Base-by-base conservation (phyloP, 2,329 filamentous ascomycete species). In the Alternaria alternata region DNA sequence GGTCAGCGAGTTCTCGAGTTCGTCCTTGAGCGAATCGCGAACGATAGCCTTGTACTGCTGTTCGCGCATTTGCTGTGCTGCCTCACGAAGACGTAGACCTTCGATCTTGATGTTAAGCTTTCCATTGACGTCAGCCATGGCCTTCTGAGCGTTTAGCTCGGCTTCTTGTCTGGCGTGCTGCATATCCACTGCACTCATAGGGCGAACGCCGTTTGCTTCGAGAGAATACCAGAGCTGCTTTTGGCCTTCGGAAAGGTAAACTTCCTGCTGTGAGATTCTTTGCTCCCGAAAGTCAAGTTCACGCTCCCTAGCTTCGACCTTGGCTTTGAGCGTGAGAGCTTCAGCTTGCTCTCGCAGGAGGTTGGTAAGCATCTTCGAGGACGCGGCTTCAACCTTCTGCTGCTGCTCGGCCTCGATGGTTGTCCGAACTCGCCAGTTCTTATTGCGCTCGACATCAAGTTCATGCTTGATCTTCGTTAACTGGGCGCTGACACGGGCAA, bases 211-310 rank as follows among this genome's bases (percentile, higher is more conserved):
- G 1, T 56, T 52, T 20, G 66, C 32, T 14, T 67, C 63, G 1
- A 64, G 49, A 18, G 64, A 36, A 20, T 47, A 30, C 11, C 60
- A 44, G 5, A 72, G 44, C 16, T 70, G 67, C 30, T 64, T 70
- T 48, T 75, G 70, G 7, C 73, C 73, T 22, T 62, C 54, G 5
- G 61, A 32, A 3, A 75, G 66, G 32, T 67, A 69, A 0, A 58
- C 22, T 32, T 75, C 73, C 0, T 62, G 7, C 26, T 72, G 65
- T 6, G 59, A 32, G 11, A 71, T 64, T 2, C 43, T 57, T 6
- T 55, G 42, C 14, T 68, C 62, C 1, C 71, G 71, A 5, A 56
- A 24, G 0, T 56, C 30, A 1, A 73, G 34, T 3, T 64, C 61
- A 1, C 61, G 57, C 26, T 65, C 48, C 28, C 62, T 63, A 26